A percentile compares a stretch with the other conserved stretches of the same genome.
Evolutionary conservation across 176 grass and related monocot genomes (phyloP).

Genomic region (Poa annua): DNA sequence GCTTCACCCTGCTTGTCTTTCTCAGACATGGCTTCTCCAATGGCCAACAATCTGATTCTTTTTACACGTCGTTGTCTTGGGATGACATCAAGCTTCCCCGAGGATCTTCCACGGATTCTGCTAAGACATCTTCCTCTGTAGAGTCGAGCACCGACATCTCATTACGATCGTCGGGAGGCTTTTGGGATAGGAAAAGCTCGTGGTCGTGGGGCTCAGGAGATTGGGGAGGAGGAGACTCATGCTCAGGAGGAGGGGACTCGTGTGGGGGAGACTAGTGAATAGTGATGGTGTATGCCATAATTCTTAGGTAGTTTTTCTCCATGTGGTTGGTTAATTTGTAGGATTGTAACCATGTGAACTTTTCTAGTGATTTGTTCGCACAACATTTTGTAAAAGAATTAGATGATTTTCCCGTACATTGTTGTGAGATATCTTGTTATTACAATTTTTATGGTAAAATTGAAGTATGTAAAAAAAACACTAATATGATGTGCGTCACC

Average conservation of each 20-base stretch:
- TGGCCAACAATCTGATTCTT: background rate
- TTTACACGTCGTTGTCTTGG: background rate
- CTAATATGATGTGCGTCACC: background rate
- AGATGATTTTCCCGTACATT: background rate
- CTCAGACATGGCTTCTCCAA: background rate
- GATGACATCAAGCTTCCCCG: background rate
- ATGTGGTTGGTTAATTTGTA: background rate
- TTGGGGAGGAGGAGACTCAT: background rate
- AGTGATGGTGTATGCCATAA: background rate
- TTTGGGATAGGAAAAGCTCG: background rate
- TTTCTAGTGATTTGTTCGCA: background rate
- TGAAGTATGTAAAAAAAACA: background rate
- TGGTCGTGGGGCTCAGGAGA: conserved; percentile 3
- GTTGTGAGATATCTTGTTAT: background rate
- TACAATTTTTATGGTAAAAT: background rate
- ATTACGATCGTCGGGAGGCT: background rate
- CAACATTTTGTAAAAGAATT: background rate
- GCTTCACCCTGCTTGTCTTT: background rate
- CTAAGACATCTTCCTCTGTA: background rate
- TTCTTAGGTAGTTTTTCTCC: background rate
- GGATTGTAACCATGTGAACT: background rate
- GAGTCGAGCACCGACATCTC: background rate
- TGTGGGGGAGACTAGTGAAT: conserved; percentile 14
- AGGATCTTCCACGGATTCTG: background rate
- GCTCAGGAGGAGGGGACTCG: background rate